A percentile compares a stretch with the other conserved stretches of the same genome.
phyloP scores from a whole-genome alignment of 2,329 filamentous ascomycete species.

The Cyphellophora europaea region DNA sequence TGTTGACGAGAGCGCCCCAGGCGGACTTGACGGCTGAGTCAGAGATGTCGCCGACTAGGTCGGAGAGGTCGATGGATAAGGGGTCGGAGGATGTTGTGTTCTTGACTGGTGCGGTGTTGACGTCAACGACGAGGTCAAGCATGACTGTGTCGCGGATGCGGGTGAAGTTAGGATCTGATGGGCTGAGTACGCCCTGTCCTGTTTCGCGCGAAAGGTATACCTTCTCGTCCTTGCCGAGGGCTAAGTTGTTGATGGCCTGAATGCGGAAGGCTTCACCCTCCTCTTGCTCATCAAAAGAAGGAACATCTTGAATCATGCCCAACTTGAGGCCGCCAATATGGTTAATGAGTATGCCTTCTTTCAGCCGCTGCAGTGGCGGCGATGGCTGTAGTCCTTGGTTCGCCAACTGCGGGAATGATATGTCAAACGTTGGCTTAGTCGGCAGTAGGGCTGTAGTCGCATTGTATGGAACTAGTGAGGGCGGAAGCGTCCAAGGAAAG shows the following conservation, averaged over 20 bases:
- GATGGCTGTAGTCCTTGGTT: constrained; percentile 37
- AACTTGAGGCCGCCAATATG: constrained; percentile 50
- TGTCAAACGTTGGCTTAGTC: constrained; percentile 61
- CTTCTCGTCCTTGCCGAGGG: constrained; percentile 78
- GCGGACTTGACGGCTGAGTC: constrained; percentile 16
- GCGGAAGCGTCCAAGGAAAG: constrained; percentile 88
- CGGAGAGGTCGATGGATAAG: constrained; percentile 6
- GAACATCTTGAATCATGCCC: constrained; percentile 39
- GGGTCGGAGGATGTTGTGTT: constrained; percentile 3
- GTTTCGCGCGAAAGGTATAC: constrained; percentile 71
- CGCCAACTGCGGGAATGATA: constrained; percentile 53
- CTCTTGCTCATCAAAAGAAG: constrained; percentile 19
- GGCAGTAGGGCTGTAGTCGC: constrained; percentile 68
- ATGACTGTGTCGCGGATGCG: constrained; percentile 63
- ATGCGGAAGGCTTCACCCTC: constrained; percentile 42
- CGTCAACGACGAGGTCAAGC: constrained; percentile 64
- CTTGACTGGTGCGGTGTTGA: constrained; percentile 12
- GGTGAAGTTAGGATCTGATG: constrained; percentile 73
- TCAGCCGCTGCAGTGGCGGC: constrained; percentile 44
- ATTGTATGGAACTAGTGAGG: constrained; percentile 61
- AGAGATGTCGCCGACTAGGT: constrained; percentile 8
- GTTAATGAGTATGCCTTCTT: constrained; percentile 51
- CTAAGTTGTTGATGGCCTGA: constrained; percentile 69
- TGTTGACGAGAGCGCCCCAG: constrained; percentile 19
- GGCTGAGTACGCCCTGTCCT: constrained; percentile 55